Base-by-base conservation (phyloP, 805 yeast species). In the Starmerella floricola region DNA sequence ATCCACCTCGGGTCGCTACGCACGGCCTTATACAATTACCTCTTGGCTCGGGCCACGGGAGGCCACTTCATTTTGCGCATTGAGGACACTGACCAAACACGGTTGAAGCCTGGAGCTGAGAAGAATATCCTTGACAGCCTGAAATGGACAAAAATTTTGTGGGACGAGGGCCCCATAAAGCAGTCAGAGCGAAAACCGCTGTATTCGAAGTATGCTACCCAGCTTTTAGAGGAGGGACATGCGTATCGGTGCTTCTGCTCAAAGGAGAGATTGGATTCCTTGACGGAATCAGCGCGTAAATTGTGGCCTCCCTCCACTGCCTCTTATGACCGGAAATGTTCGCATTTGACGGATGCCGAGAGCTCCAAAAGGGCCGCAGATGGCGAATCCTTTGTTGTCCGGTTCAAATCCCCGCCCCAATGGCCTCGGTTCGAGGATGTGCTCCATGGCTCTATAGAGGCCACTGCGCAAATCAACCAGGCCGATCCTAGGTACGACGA, bases 1-100 rank as follows among this genome's bases (percentile, higher is more conserved):
- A 66, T 91, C n/a, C 99, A 91, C 58, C 59, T 91, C 45, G 99
- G 99, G 0, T 87, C 96, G 0, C 58, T 91, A 35, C 65, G 99
- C 58, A 91, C 99, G 0, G 97, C 97, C 0, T 61, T 91, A 16
- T 91, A 85, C 62, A 91, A 91, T 60, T 91, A 78, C 54, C 60
- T 91, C 15, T 62, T 83, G 13, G 97, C 98, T 0, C 74, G 67
- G 52, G 68, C 72, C 41, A 84, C 95, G 0, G 73, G 74, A 0
- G 98, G 98, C 0, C 72, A 74, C 52, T 91, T 91, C 54, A 47
- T 91, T 3, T 59, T 91, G 13, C 67, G 99, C 34, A 59, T 91
- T 16, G 99, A 91, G 58, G 98, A 91, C 55, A 91, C 99, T 0
- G 99, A 91, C 61, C 86, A 74, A 51, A 76, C 72, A 16, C 62